phyloP scores from a whole-genome alignment of 2,329 filamentous ascomycete genomes.

The Cordyceps tenuipes region DNA sequence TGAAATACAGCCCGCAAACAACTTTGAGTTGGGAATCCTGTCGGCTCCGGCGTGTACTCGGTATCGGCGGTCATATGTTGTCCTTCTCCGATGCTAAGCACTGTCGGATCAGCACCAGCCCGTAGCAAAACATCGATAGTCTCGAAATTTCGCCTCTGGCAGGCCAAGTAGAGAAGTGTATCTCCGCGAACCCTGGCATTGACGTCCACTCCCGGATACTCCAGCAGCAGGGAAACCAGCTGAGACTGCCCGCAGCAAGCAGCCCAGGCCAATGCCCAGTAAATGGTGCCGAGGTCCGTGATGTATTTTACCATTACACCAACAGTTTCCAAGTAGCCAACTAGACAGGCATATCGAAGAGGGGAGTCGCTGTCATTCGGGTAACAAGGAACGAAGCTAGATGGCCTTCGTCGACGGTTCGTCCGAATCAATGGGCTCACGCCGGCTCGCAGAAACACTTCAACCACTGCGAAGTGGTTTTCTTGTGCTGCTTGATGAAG shows the following conservation, averaged over 20 bases:
- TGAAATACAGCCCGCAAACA: not conserved
- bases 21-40: not conserved
- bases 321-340: not conserved
- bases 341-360: not conserved
- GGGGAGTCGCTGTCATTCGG: not conserved
- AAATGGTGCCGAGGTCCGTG: not conserved
- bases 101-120: constrained; percentile 20
- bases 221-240: not conserved
- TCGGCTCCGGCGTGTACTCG: not conserved
- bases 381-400: not conserved
- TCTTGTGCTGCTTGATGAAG: not conserved
- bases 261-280: constrained; percentile 7
- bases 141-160: not conserved
- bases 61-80: not conserved
- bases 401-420: not conserved
- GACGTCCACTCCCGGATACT: constrained; percentile 1
- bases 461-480: constrained; percentile 10
- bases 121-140: not conserved
- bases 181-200: not conserved
- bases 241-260: not conserved
- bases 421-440: not conserved
- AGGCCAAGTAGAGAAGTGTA: not conserved
- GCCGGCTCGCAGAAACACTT: constrained; percentile 15
- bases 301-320: not conserved
- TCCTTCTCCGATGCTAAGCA: not conserved